Conservation (phyloP, 2,329 filamentous ascomycete genomes). For the Colletotrichum cereale region DNA sequence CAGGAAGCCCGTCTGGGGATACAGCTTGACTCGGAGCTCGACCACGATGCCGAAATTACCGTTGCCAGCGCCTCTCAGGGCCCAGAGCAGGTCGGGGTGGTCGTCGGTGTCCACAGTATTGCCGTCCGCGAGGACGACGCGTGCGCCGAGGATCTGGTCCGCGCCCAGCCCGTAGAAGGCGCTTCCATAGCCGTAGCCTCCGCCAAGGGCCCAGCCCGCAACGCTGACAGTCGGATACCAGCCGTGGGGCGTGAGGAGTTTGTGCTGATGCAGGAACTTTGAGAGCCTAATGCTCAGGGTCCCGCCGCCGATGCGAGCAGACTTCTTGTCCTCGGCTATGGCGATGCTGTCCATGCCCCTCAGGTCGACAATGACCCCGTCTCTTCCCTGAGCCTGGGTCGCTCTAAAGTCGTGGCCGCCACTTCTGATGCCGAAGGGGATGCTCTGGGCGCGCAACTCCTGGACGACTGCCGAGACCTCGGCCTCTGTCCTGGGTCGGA, state of each 20-base stretch:
- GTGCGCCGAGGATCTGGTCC: conserved; percentile 54
- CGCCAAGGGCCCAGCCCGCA: conserved; percentile 51
- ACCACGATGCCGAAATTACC: conserved; percentile 54
- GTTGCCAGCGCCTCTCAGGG: conserved; percentile 55
- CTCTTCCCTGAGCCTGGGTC: conserved; percentile 22
- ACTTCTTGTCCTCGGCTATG: conserved; percentile 35
- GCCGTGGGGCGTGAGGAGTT: conserved; percentile 29
- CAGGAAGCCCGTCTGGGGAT: conserved; percentile 43
- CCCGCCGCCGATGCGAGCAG: conserved; percentile 39
- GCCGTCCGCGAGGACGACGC: conserved; percentile 53
- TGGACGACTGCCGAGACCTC: conserved; percentile 19
- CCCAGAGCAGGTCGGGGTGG: conserved; percentile 48
- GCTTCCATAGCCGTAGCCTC: conserved; percentile 51
- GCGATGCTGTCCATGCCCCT: conserved; percentile 31
- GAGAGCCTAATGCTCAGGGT: conserved; percentile 33
- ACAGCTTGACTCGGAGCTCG: conserved; percentile 55
- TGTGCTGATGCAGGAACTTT: conserved; percentile 31
- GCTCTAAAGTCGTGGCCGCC: conserved; percentile 39
- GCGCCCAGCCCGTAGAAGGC: conserved; percentile 50
- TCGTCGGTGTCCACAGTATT: conserved; percentile 53
- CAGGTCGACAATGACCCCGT: conserved; percentile 39
- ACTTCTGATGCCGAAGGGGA: conserved; percentile 37
- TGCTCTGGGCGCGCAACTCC: conserved; percentile 1
- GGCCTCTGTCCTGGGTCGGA: conserved; percentile 24
- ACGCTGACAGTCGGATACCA: conserved; percentile 46